Base-by-base conservation (phyloP, 805 yeast species). In the Myxozyma kluyveri region DNA sequence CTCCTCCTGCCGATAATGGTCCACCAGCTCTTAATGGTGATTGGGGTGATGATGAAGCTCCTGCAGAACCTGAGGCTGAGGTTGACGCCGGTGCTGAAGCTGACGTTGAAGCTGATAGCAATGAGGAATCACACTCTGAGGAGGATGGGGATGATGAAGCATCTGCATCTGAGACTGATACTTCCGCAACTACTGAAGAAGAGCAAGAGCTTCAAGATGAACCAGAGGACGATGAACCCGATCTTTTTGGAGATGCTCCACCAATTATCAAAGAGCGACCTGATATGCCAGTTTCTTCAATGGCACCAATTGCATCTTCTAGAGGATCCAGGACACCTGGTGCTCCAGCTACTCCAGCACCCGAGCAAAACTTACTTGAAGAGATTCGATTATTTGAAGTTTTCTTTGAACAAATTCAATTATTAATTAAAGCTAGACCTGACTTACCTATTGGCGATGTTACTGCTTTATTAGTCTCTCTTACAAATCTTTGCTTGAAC, bases 381-480 rank as follows among this genome's bases (percentile, higher is more conserved):
- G 62, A 59, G 44, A 56, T 65, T 47, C 65, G 73, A 47, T 66
- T 87, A 32, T 87, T 89, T 63, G 75, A 75, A 33, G 75, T 75
- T 17, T 84, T 89, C 65, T 83, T 89, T 82, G 67, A 69, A 10
- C 87, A 86, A 65, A 76, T 86, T 52, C 67, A 74, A 31, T 76
- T 75, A 41, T 65, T 89, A 31, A 74, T 75, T 47, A 73, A 79
- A 43, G 68, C 75, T 7, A 80, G 84, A 54, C 84, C 87, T 0
- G 84, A 82, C 44, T 68, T 88, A n/a, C 72, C 88, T 0, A 64
- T 78, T n/a, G 81, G 77, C 26, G 91, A 86, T 54, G 79, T 80
- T 49, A 76, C 86, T 6, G 73, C 77, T 1, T 72, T 89, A 19
- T 70, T 88, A 41, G 83, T 82, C 52, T 79, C 84, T n/a, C 74